These are phyloP conservation scores for Xylariomycetidae sp. DNA, from an alignment of 2,329 filamentous ascomycete genomes.

Conservation along the genomic window DNA sequence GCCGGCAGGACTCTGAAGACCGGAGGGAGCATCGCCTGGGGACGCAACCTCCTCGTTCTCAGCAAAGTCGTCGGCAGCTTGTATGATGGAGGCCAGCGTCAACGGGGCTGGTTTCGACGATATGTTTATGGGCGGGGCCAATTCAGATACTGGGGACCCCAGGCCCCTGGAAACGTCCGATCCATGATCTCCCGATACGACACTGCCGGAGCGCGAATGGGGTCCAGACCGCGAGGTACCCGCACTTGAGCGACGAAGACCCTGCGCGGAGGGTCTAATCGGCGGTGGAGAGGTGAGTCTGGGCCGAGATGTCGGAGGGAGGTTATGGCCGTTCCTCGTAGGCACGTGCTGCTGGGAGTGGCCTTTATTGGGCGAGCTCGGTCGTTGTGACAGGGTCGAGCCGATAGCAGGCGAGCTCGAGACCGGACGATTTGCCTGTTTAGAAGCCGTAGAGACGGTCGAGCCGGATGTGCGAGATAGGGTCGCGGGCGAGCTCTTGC, in stretches of 20 bases:
- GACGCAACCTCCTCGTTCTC: conserved; percentile 23
- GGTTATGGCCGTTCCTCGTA: conserved; percentile 12
- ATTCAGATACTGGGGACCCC: conserved; percentile 20
- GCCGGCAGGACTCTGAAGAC: conserved; percentile 50
- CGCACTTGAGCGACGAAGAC: conserved; percentile 37
- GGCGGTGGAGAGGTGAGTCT: conserved; percentile 32
- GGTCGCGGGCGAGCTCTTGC: conserved; percentile 27
- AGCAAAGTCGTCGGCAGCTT: conserved; percentile 46
- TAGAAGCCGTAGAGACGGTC: conserved; percentile 39
- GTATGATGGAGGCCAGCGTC: conserved; percentile 50
- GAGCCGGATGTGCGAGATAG: conserved; percentile 38
- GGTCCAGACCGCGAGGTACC: conserved; percentile 31
- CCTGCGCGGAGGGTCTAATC: conserved; percentile 27
- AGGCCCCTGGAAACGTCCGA: conserved; percentile 19
- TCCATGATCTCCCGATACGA: conserved; percentile 18
- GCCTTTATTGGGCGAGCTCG: conserved; percentile 46
- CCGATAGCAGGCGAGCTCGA: no score
- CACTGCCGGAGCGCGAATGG: conserved; percentile 37
- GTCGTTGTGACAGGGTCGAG: conserved; percentile 31
- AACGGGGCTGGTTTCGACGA: conserved; percentile 34
- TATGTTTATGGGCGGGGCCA: conserved; percentile 27
- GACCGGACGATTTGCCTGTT: conserved; percentile 34
- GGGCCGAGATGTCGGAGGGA: conserved; percentile 20
- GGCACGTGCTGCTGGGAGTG: conserved; percentile 17
- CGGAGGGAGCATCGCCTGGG: conserved; percentile 26